Evolutionary conservation across 2,329 filamentous ascomycete species (phyloP), one percentile per base, ranked within the genome.

Genomic region (Xylariaceae sp.): DNA sequence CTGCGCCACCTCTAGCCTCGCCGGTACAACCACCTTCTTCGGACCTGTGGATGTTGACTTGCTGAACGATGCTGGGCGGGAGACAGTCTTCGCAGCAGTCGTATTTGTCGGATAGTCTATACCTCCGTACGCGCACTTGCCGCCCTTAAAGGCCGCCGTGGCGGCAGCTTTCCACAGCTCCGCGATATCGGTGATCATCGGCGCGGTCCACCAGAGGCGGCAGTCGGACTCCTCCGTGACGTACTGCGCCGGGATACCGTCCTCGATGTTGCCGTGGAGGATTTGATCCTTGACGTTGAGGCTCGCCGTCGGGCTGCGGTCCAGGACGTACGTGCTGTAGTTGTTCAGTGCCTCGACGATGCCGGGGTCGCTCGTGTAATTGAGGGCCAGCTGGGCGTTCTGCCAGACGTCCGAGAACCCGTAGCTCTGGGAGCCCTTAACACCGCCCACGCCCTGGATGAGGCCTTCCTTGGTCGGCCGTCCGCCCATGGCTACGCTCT

Each of bases 371-470:
- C 67, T 67, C 37, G 69, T 67, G 51, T 57, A 56, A 2, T 50
- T 23, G 0, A 67, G 54, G 18, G 70, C 71, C 20, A 59, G 47
- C 32, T 64, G 45, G 20, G 66, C 63, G 49, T 69, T 68, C 18
- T 16, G 21, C 20, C 68, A 65, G 18, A 77, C 70, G 48, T 67
- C 52, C 4, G 7, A 21, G 62, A 68, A 77, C 4, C 63, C 54
- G 44, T 74, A 70, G 19, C 72, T 70, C 64, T 79, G 74, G 1
- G 76, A 74, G 9, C 82, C 82, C 67, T 83, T 82, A 60, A 80
- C 75, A 14, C 81, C 81, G 43, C 80, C 81, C 2, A 83, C 74
- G 19, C 79, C 80, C 67, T 84, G 82, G 54, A 84, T 84, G 1
- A 73, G 72, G 1, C 79, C 77, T 32, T 71, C 64, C 46, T 74